Base-by-base conservation (phyloP, 164 flowering plant genomes). In the Santalum album region DNA sequence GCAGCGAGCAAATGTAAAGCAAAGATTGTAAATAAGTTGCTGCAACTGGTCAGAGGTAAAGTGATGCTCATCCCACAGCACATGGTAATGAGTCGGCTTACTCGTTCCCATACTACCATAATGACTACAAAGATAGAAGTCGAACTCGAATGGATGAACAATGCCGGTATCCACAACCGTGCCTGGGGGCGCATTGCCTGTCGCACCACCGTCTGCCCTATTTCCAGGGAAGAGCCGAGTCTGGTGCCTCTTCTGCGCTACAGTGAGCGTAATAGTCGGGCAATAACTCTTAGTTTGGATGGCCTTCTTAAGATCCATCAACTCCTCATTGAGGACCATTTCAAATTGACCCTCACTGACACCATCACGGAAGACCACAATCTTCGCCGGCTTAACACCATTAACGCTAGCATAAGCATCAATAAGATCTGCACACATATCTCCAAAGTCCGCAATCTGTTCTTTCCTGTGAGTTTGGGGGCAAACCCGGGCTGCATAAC, bases 1-100 rank as follows among this genome's bases (percentile, higher is more conserved):
- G 78, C 91, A 89, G 1, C 95, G 73, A 18, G 86, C 79, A 76
- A 76, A 85, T 4, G 87, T 89, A 69, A 78, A 89, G 59, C 97
- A 90, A 69, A 86, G 36, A 60, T 71, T 51, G 49, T 86, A 84
- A n/a, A 87, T 78, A 21, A 90, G 66, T 64, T 63, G 70, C 69
- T 90, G 88, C 62, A 90, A 25, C 24, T 69, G 56, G 29, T 84
- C 85, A 10, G 97, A 82, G 24, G 71, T 53, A 43, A 86, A 82
- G 1, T 39, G 29, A 51, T 82, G 75, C 57, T 86, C 95, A 58
- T 90, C 92, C 69, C 65, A 78, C 3, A 90, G 65, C 6, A 78
- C 88, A 58, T 77, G 67, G 62, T 86, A 90, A 55, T 84, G 92
- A 6, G 90, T 81, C 21, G 96, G 76, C 71, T 79, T 86, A 79